phyloP scores from a whole-genome alignment of 352 stramenopile species.

The Thalassiosira hispida region DNA sequence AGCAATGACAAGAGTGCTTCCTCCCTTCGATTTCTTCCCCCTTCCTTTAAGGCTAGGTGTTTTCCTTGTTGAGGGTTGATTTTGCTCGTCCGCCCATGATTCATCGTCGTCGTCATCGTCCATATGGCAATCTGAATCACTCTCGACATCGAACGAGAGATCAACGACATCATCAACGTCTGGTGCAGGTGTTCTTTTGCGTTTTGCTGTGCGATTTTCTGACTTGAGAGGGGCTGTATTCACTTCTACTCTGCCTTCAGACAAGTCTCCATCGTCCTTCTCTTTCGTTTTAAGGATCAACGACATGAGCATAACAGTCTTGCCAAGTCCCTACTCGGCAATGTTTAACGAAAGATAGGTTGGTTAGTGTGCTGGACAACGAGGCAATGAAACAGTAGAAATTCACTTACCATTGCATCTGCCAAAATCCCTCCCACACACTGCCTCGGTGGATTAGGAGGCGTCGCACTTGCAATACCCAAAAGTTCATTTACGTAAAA shows the following conservation, averaged over 20 bases:
- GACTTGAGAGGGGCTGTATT: not conserved
- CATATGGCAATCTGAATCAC: conserved; percentile 4
- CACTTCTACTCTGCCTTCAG: not conserved
- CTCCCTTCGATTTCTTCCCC: conserved; percentile 16
- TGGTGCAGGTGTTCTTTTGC: not conserved
- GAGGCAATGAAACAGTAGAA: not conserved
- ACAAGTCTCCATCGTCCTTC: conserved; percentile 7
- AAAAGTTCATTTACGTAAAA: conserved; percentile 81
- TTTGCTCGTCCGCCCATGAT: conserved; percentile 27
- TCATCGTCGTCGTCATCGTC: conserved; percentile 24
- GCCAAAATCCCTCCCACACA: conserved; percentile 80
- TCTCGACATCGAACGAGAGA: conserved; percentile 30
- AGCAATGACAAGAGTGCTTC: conserved; percentile 73
- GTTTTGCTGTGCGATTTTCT: not conserved
- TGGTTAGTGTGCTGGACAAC: not conserved
- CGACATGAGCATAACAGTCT: conserved; percentile 80
- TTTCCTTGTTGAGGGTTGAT: not conserved
- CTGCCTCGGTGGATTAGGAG: conserved; percentile 66
- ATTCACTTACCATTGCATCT: conserved; percentile 70
- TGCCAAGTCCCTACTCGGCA: conserved; percentile 59
- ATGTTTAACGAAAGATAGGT: not conserved
- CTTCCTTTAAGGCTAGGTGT: conserved; percentile 4
- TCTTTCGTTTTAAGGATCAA: conserved; percentile 73
- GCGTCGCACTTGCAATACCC: conserved; percentile 44
- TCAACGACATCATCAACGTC: conserved; percentile 31